Conservation (phyloP, 2,329 filamentous ascomycete species). For the Verticillium tricorpus region DNA sequence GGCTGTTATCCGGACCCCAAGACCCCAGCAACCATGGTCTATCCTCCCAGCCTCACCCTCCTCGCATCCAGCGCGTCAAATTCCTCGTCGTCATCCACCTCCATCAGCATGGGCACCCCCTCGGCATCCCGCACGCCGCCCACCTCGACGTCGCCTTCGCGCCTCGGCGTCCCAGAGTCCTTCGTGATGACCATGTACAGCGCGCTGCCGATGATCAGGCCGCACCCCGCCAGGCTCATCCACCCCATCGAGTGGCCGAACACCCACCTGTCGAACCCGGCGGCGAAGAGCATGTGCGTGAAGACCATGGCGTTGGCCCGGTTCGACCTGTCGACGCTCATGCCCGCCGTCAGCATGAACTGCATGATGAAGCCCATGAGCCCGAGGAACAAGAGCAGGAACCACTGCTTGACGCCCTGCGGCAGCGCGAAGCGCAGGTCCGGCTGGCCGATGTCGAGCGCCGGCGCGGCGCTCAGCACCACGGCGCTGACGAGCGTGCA, state of each 20-base stretch:
- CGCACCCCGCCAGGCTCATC: constrained; percentile 45
- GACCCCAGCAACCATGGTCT: not conserved
- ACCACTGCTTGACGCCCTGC: constrained; percentile 51
- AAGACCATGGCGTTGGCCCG: constrained; percentile 55
- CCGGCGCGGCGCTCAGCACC: constrained; percentile 50
- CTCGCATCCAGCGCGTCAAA: constrained; percentile 4
- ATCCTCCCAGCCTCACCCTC: not conserved
- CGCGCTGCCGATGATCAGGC: constrained; percentile 48
- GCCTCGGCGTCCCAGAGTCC: constrained; percentile 23
- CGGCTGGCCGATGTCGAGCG: constrained; percentile 40
- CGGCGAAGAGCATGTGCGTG: constrained; percentile 53
- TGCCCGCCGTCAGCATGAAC: constrained; percentile 74
- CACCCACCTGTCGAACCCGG: constrained; percentile 45
- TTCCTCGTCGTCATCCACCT: constrained; percentile 17
- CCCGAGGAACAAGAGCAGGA: constrained; percentile 63
- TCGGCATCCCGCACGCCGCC: constrained; percentile 27
- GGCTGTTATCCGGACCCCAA: not conserved
- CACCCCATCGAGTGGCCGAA: constrained; percentile 48
- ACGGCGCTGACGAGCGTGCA: constrained; percentile 63
- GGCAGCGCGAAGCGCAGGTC: constrained; percentile 38
- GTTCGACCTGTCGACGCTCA: constrained; percentile 66
- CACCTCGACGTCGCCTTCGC: constrained; percentile 23
- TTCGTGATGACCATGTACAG: constrained; percentile 45
- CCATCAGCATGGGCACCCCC: constrained; percentile 34
- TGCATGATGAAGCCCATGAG: constrained; percentile 78